Evolutionary conservation across 2,329 filamentous ascomycete species (phyloP).

Genomic region (Fusarium clavum): DNA sequence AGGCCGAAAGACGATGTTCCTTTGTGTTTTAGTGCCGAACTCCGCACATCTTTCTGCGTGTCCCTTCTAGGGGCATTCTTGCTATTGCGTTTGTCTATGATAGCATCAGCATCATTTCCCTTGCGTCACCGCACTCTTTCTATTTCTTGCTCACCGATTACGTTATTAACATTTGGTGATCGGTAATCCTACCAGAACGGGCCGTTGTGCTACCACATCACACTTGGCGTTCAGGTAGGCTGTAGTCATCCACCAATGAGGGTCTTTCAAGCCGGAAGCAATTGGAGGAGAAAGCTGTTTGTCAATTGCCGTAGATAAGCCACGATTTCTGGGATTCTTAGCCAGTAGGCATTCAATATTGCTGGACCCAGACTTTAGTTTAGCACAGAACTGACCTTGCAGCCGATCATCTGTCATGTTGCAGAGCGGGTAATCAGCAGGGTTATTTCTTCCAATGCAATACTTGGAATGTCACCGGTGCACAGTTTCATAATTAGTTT

Average conservation of each 20-base stretch:
- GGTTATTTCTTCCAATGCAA: not conserved
- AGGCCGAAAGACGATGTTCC: not conserved
- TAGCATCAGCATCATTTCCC: not conserved
- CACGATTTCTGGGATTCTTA: not conserved
- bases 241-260: not conserved
- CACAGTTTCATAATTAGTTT: not conserved
- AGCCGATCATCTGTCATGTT: not conserved
- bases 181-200: not conserved
- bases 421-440: not conserved
- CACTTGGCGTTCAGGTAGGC: not conserved
- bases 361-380: not conserved
- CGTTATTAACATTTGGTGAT: not conserved
- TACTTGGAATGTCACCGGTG: not conserved
- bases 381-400: not conserved
- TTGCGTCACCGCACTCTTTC: not conserved
- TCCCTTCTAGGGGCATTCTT: not conserved
- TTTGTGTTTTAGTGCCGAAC: not conserved
- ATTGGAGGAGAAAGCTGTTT: not conserved
- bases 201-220: not conserved
- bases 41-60: not conserved
- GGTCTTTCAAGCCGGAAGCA: not conserved
- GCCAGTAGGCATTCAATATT: not conserved
- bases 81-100: not conserved
- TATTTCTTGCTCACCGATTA: not conserved
- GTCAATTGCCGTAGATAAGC: not conserved